Base-by-base conservation (phyloP, 1,139 yeast genomes). In the Saccharomyces hybrid region DNA sequence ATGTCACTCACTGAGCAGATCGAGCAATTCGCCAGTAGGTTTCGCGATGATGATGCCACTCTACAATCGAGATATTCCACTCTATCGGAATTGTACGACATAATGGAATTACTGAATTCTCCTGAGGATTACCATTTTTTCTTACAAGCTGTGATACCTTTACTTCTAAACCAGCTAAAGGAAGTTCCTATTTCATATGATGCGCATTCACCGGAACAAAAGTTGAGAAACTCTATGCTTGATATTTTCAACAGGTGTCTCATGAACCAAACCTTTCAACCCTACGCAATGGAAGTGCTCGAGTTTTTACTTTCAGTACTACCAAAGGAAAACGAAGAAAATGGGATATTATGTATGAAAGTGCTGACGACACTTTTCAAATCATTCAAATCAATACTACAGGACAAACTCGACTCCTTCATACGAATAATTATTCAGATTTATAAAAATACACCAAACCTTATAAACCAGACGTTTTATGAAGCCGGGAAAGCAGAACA, bases 281-380 rank as follows among this genome's bases (percentile, higher is more conserved):
- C 88, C 1, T 85, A 83, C 67, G 82, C 91, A 0, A 74, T 75
- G 48, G 75, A 77, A 38, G 79, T 90, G 28, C 73, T 88, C 64
- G 83, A 81, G 48, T 73, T 78, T n/a, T 73, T 91, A 55, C 81
- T 84, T 64, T 71, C 73, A 34, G 74, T 87, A 16, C 74, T 93
- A 56, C 81, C 80, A 25, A 76, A 73, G 16, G 99, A 95, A 67
- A 93, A 95, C 67, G 99, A 95, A 71, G 98, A 91, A 61, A 93
- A 93, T 67, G 99, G 98, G 50, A 90, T 90, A 1, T 76, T 90
- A 54, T 87, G 96, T 68, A 85, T 91, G 86, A 91, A 89, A 68
- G 84, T 90, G 54, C 78, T 91, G 55, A 89, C 98, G n/a, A 81
- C 87, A 50, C 74, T 93, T 55, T 96, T 91, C 72, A 86, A 95